Percentiles rank a stretch among this genome's conserved stretches.
These are phyloP conservation scores for Hamamelis virginiana DNA, from an alignment of 164 flowering plant species.

Conservation along the genomic window DNA sequence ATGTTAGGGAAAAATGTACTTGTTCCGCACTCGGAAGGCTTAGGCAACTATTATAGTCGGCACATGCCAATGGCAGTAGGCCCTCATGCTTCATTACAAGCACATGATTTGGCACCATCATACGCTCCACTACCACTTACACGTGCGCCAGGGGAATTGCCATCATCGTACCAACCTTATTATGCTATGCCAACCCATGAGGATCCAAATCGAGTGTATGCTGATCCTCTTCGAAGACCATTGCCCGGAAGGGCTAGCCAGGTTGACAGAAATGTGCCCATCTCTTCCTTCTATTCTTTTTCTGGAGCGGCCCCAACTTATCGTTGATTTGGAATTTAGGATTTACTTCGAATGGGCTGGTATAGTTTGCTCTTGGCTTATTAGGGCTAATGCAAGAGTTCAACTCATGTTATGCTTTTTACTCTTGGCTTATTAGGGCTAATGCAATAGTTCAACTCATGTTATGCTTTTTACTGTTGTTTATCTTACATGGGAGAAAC, in stretches of 20 bases:
- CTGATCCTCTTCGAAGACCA: background rate
- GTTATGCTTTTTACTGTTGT: no score
- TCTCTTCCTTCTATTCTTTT: background rate
- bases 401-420: background rate
- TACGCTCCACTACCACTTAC: background rate
- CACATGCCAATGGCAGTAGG: background rate
- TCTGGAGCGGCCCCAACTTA: background rate
- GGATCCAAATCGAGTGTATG: background rate
- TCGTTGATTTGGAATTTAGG: background rate
- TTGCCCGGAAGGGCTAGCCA: background rate
- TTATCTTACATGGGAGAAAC: no score
- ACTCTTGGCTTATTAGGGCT: no score
- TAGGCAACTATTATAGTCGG: background rate
- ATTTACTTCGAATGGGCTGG: no score
- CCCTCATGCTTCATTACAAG: background rate
- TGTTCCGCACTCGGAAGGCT: background rate
- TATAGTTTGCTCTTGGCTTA: no score
- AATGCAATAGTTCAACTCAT: background rate
- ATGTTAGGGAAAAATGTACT: background rate
- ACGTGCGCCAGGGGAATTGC: background rate
- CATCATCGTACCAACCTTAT: background rate
- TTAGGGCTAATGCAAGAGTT: background rate
- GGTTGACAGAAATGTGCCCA: background rate
- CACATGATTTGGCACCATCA: background rate
- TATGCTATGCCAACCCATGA: background rate